Base-by-base conservation (phyloP, 2,329 filamentous ascomycete species). In the Claviceps lovelessii region DNA sequence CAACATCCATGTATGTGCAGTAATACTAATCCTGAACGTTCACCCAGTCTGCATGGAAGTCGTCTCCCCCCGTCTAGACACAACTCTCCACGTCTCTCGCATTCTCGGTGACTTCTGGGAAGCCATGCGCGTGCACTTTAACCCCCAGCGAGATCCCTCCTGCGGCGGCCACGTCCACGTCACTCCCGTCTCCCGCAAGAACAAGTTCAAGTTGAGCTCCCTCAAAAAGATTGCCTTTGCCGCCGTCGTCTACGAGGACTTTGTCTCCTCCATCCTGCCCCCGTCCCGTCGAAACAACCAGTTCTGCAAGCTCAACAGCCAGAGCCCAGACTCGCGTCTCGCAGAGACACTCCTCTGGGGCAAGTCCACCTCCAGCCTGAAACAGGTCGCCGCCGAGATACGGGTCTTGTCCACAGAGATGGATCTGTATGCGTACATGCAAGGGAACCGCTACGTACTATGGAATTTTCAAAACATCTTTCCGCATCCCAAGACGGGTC, bases 391-490 rank as follows among this genome's bases (percentile, higher is more conserved):
- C 3, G 56, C 59, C 39, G 62, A 66, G 42, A 67, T 70, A 47
- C 59, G 54, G 45, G 56, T 60, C 6, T 56, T 54, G 39, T 54
- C 55, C 29, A 59, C 56, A 15, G 68, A 69, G 61, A 59, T 52
- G 29, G 65, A 68, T 11, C 56, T 71, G 46, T 69, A 61, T 58
- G 60, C 62, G 37, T 70, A 71, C 60, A 70, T 71, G 66, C 69
- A 71, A 60, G 67, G 64, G 9, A 67, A 65, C 57, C 65, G 69
- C 19, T 70, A 71, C 54, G 69, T 71, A 11, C 58, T 71, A 42
- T 71, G 70, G 69, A 70, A 71, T 53, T 71, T 72, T 50, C 65
- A 70, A 54, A 71, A 71, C 56, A 68, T 68, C 56, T 68, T 68
- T 52, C 64, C 68, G 1, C 64, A 65, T 53, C 66, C 67, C 47